Evolutionary conservation across 2,329 filamentous ascomycete species (phyloP), one percentile per base, ranked within the genome.

Genomic region (Aspergillus costaricaensis): DNA sequence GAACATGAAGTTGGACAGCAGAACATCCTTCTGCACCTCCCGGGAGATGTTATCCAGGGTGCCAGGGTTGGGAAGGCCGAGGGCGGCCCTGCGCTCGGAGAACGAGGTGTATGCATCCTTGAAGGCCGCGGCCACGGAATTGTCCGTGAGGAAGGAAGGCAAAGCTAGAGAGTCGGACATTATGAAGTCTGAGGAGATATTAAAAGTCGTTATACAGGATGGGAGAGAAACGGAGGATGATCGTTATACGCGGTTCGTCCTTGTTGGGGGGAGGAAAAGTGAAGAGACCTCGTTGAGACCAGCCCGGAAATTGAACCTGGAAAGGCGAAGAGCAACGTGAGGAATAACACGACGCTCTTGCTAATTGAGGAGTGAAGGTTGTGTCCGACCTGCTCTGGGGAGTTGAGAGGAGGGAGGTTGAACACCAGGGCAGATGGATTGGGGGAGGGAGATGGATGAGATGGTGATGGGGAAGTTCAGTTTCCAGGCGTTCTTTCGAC

Each of bases 1-100:
- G 83, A 99, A 98, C 88, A 95, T 96, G 79, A 92, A 91, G 83
- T 97, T 96, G 81, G 90, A 95, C 73, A 97, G 87, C 76, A 98
- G 89, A 70, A 97, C 93, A 85, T 97, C 93, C 80, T 93, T 92
- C 82, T 96, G 90, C 65, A 97, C 92, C 83, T 99, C 95, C 76
- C 90, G 89, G 69, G 90, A 86, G 76, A 96, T 88, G 74, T 88
- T 88, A 80, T 99, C 95, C 68, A 97, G 88, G 55, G 91, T 93
- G 71, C 95, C 95, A 43, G 95, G 95, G 80, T 98, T 98, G 68
- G 89, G 85, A 69, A 99, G 84, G 64, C 93, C 94, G 67, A 99
- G 86, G 79, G 91, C 90, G 70, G 88, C 90, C 83, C 95, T 90
- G 80, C 91, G 88, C 71, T 95, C 91, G 65, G 89, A 89, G 77